Evolutionary conservation across 2,329 filamentous ascomycete genomes (phyloP).

Genomic region (Fusarium domesticum): DNA sequence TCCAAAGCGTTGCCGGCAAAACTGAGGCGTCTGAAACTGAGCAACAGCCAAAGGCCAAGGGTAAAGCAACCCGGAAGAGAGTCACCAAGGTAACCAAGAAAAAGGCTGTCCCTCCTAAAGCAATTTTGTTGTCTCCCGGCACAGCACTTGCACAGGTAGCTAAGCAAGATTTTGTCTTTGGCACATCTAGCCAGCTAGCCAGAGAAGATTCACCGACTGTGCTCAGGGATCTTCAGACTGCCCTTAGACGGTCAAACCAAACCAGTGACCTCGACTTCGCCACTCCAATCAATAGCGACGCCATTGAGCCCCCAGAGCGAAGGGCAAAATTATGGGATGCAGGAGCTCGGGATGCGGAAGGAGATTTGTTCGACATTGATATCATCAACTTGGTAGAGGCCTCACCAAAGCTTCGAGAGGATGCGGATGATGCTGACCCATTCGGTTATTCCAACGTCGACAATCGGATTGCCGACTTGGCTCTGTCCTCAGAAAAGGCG

Average conservation of each 20-base stretch:
- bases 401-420: slow-evolving; percentile 33
- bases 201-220: slow-evolving; percentile 67
- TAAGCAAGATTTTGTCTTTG: slow-evolving; percentile 76
- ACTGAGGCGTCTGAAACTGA: slow-evolving; percentile 1
- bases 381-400: slow-evolving; percentile 55
- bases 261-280: slow-evolving; percentile 40
- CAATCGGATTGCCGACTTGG: neutral
- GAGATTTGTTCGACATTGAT: slow-evolving; percentile 61
- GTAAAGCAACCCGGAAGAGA: slow-evolving; percentile 33
- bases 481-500: neutral
- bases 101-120: slow-evolving; percentile 41
- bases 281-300: slow-evolving; percentile 40
- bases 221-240: slow-evolving; percentile 59
- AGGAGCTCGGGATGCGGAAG: slow-evolving; percentile 63
- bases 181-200: slow-evolving; percentile 79
- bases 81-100: slow-evolving; percentile 37
- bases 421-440: slow-evolving; percentile 32
- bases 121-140: slow-evolving; percentile 63
- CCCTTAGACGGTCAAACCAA: slow-evolving; percentile 57
- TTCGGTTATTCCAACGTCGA: slow-evolving; percentile 37
- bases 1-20: slow-evolving; percentile 14
- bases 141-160: slow-evolving; percentile 64
- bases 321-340: slow-evolving; percentile 63
- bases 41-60: slow-evolving; percentile 20
- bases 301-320: slow-evolving; percentile 32